phyloP scores from a whole-genome alignment of 495 filamentous ascomycete species.

The Hypoxylon intermedium region DNA sequence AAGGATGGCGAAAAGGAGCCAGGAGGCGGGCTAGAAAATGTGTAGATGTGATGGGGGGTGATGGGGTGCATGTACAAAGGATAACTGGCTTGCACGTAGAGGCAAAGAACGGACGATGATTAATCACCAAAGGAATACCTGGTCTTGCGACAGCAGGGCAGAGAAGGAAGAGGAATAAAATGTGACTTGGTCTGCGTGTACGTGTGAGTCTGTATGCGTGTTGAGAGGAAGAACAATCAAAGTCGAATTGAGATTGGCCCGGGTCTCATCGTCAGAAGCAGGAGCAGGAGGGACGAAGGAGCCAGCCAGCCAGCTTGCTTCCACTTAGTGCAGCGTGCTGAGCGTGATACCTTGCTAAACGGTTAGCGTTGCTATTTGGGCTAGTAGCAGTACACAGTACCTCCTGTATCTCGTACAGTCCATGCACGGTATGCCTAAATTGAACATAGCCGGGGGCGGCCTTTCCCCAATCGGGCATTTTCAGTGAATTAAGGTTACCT shows the following conservation, averaged over 20 bases:
- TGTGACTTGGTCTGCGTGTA: slow-evolving; percentile 11
- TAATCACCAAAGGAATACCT: slow-evolving; percentile 22
- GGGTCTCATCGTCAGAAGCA: slow-evolving; percentile 25
- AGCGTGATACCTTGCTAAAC: slow-evolving; percentile 9
- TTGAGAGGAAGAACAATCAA: slow-evolving; percentile 24
- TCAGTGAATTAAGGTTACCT: slow-evolving; percentile 13
- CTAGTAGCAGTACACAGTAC: slow-evolving; percentile 4
- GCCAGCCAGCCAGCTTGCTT: slow-evolving; percentile 25
- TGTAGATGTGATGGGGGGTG: neutral
- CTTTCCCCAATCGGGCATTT: slow-evolving; percentile 13
- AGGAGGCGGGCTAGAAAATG: slow-evolving; percentile 3
- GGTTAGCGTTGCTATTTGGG: slow-evolving; percentile 13
- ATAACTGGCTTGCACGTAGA: slow-evolving; percentile 5
- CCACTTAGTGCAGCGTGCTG: slow-evolving; percentile 14
- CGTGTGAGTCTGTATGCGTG: slow-evolving; percentile 4
- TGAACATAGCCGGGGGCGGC: slow-evolving; percentile 17
- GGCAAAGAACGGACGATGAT: slow-evolving; percentile 32
- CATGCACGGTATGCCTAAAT: slow-evolving; percentile 27
- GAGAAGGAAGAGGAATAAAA: slow-evolving; percentile 16
- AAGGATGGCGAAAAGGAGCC: slow-evolving; percentile 7
- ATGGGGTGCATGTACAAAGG: slow-evolving; percentile 6
- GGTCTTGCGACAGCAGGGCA: slow-evolving; percentile 10
- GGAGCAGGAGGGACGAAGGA: slow-evolving; percentile 17
- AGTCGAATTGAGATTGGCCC: slow-evolving; percentile 15
- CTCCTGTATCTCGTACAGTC: slow-evolving; percentile 10